Evolutionary conservation across 2,329 filamentous ascomycete genomes (phyloP).

Genomic region (Colletotrichum sp.): DNA sequence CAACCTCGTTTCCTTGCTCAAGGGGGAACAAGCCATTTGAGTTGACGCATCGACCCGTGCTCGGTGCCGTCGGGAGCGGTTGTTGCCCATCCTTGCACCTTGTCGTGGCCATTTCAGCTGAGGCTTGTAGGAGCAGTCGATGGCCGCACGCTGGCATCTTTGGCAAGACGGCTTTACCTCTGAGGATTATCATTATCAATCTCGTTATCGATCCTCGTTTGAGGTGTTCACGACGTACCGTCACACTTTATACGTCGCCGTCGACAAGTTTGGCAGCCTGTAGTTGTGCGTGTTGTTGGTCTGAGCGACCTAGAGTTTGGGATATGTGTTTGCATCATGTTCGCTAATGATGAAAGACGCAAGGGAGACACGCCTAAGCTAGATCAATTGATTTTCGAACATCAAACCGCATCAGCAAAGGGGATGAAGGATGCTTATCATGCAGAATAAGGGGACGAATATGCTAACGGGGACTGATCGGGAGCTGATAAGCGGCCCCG

Average conservation of each 20-base stretch:
- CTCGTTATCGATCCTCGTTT: not conserved
- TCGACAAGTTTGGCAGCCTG: not conserved
- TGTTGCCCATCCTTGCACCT: not conserved
- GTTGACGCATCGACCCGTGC: not conserved
- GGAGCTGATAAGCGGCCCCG: not conserved
- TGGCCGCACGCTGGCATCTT: not conserved
- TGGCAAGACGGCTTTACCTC: not conserved
- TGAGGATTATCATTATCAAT: not conserved
- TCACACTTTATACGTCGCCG: not conserved
- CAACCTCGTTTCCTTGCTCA: not conserved
- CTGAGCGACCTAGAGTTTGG: rapidly evolving
- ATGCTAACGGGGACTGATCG: not conserved
- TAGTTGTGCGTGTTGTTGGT: not conserved
- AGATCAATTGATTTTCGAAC: not conserved
- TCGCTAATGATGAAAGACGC: not conserved
- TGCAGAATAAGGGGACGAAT: not conserved
- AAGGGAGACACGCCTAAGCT: not conserved
- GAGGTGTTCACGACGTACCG: not conserved
- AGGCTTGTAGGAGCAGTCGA: not conserved
- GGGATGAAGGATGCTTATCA: not conserved
- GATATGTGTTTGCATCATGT: not conserved
- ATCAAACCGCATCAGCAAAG: too few relatives aligned
- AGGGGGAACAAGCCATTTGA: not conserved
- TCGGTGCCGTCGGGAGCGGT: not conserved
- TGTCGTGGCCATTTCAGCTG: not conserved